These are phyloP conservation scores for Debaryomyces udenii DNA, from an alignment of 1,139 yeast genomes.

Conservation along the genomic window DNA sequence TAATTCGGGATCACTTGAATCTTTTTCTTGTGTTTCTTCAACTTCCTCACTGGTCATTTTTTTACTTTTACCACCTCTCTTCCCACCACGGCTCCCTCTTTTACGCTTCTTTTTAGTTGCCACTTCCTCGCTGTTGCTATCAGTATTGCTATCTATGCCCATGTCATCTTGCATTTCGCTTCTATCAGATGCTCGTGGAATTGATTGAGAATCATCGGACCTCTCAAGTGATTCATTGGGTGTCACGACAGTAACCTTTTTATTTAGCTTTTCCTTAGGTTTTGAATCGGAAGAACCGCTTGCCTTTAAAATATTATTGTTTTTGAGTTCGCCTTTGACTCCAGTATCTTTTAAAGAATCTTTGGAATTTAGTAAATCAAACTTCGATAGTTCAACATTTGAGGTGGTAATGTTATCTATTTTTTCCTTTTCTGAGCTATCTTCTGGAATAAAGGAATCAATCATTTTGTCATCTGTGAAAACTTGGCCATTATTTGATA, in stretches of 20 bases:
- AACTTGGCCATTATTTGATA: not conserved
- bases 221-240: slow-evolving; percentile 25
- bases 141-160: slow-evolving; percentile 3
- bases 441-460: not conserved
- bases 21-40: slow-evolving; percentile 20
- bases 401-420: slow-evolving; percentile 4
- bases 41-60: slow-evolving; percentile 16
- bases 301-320: no score
- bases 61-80: slow-evolving; percentile 51
- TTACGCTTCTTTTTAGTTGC: slow-evolving; percentile 57
- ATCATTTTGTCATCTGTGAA: slow-evolving; percentile 2
- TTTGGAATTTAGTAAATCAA: not conserved
- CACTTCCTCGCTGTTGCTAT: slow-evolving; percentile 14
- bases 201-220: not conserved
- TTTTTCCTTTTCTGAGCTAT: not conserved
- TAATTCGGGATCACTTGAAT: slow-evolving; percentile 9
- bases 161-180: slow-evolving; percentile 6
- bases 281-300: not conserved
- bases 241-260: slow-evolving; percentile 35
- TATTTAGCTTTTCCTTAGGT: slow-evolving; percentile 12
- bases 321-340: not conserved
- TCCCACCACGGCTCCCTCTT: slow-evolving; percentile 88
- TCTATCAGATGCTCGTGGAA: not conserved
- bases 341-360: no score
- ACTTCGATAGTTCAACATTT: not conserved